A percentile compares a stretch with the other conserved stretches of the same genome.
These are phyloP conservation scores for Ophiostoma triangulosporum DNA, from an alignment of 2,329 filamentous ascomycete species.

Conservation along the genomic window DNA sequence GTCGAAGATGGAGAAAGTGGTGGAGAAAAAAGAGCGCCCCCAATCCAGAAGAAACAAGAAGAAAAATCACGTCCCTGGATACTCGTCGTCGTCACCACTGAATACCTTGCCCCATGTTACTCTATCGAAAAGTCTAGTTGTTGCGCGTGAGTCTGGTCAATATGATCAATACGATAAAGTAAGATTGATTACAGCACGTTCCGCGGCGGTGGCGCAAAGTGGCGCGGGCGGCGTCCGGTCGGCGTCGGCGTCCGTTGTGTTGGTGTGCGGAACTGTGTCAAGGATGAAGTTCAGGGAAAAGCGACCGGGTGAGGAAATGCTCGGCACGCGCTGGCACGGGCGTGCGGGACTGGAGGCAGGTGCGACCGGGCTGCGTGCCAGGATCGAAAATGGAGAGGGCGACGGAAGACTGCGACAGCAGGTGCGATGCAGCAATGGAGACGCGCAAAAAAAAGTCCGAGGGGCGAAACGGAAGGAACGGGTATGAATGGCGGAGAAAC, in stretches of 20 bases:
- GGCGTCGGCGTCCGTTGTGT: too few species aligned
- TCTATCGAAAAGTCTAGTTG: too few species aligned
- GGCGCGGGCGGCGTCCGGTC: too few species aligned
- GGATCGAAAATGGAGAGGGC: background rate
- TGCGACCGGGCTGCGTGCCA: background rate
- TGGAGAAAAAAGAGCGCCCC: background rate
- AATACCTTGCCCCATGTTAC: background rate
- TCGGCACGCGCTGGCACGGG: background rate
- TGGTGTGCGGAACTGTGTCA: too few species aligned
- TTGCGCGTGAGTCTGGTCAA: too few species aligned
- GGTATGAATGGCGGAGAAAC: background rate
- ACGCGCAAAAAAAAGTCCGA: background rate
- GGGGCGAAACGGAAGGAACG: background rate
- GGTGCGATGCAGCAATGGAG: background rate
- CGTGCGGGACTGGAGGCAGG: background rate
- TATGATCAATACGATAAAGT: too few species aligned
- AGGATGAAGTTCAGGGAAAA: too few species aligned
- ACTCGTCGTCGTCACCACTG: constrained; percentile 7
- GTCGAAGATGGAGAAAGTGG: background rate
- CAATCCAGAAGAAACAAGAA: background rate
- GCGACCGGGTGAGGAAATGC: too few species aligned
- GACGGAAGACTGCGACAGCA: background rate
- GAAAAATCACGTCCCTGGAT: background rate
- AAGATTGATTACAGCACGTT: too few species aligned
- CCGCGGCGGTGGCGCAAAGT: too few species aligned